Conservation (phyloP, 228 moss, liverwort and hornwort species). For the Sphagnum fallax region DNA sequence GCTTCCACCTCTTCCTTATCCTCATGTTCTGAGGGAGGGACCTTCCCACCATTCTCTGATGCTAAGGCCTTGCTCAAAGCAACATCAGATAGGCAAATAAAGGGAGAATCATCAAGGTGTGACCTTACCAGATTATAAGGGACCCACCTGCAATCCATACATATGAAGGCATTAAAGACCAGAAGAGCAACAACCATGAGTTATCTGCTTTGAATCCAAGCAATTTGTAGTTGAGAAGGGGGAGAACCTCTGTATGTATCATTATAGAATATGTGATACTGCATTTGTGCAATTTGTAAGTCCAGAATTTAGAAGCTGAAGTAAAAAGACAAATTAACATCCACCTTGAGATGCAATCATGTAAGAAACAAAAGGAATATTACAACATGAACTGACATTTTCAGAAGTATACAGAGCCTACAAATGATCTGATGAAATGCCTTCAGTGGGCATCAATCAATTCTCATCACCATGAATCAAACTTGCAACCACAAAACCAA, state of each 20-base stretch:
- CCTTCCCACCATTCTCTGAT: constrained; percentile 6
- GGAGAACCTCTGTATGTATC: background rate
- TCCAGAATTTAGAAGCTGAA: background rate
- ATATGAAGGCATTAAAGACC: background rate
- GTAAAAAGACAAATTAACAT: background rate
- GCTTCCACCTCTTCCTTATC: too few relatives aligned
- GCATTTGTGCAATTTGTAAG: background rate
- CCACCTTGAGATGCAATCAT: background rate
- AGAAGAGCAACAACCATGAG: background rate
- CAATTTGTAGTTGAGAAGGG: background rate
- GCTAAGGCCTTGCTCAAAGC: constrained; percentile 23
- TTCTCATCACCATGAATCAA: too few relatives aligned
- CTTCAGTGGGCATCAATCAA: too few relatives aligned
- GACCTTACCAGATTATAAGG: constrained; percentile 48
- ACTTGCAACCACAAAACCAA: background rate
- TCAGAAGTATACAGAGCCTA: too few relatives aligned
- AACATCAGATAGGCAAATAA: constrained; percentile 49
- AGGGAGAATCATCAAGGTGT: constrained; percentile 48
- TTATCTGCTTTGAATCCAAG: background rate
- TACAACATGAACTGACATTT: background rate
- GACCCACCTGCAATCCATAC: constrained; percentile 69
- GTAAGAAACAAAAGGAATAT: background rate
- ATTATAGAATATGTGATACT: background rate
- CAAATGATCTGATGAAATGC: too few relatives aligned
- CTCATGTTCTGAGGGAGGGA: too few relatives aligned